Conservation (phyloP, 2,329 filamentous ascomycete genomes). For the Fusarium pseudonygamai region DNA sequence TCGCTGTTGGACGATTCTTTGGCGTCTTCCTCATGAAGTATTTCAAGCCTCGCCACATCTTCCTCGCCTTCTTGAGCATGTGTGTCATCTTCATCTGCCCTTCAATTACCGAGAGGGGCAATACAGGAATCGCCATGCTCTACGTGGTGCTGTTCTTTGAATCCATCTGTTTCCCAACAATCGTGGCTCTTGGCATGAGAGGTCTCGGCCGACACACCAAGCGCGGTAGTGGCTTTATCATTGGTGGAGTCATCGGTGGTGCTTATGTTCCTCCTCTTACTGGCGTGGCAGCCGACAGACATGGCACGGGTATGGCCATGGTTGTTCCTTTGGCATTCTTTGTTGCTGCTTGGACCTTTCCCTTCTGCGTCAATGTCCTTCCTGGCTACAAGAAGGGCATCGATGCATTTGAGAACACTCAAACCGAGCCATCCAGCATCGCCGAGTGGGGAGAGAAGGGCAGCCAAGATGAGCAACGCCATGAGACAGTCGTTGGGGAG, state of each 20-base stretch:
- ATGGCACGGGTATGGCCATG: conserved; percentile 70
- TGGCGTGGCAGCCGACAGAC: conserved; percentile 71
- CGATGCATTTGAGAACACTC: conserved; percentile 58
- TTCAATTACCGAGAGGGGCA: conserved; percentile 56
- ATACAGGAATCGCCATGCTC: conserved; percentile 67
- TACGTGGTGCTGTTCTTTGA: conserved; percentile 81
- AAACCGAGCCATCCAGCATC: not conserved
- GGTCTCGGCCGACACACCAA: conserved; percentile 81
- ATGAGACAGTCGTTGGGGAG: not conserved
- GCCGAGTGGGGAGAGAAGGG: not conserved
- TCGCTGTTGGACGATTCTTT: conserved; percentile 76
- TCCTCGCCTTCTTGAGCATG: conserved; percentile 70
- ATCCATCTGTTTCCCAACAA: conserved; percentile 82
- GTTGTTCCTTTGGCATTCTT: conserved; percentile 71
- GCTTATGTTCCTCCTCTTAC: conserved; percentile 78
- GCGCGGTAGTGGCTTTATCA: conserved; percentile 74
- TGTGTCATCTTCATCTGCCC: conserved; percentile 71
- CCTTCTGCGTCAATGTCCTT: conserved; percentile 71
- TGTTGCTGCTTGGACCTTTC: conserved; percentile 64
- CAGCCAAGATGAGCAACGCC: not conserved
- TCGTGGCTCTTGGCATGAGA: conserved; percentile 79
- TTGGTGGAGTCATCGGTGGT: conserved; percentile 76
- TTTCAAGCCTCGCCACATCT: conserved; percentile 72
- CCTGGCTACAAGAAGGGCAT: conserved; percentile 70
- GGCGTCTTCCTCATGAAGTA: conserved; percentile 74